Conservation (phyloP, 805 yeast species). For the Priceomyces fermenticarens region DNA sequence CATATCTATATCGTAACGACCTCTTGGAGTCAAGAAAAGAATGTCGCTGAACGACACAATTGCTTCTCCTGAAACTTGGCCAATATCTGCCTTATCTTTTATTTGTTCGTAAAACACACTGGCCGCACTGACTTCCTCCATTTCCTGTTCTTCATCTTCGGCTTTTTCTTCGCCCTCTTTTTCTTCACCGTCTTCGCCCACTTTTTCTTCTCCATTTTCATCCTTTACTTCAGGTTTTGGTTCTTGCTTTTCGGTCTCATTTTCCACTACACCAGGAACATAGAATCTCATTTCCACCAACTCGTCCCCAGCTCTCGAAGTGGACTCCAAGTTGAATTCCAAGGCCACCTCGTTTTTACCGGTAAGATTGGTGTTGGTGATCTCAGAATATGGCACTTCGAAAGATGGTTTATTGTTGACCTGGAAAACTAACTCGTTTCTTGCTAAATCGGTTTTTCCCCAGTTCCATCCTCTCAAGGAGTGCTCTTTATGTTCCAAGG, state of each 20-base stretch:
- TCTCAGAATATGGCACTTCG: constrained; percentile 80
- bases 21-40: constrained; percentile 94
- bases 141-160: constrained; percentile 36
- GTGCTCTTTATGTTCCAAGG: constrained; percentile 83
- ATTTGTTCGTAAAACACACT: constrained; percentile 84
- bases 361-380: constrained; percentile 82
- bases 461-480: constrained; percentile 98
- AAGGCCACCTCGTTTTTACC: constrained; percentile 93
- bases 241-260: constrained; percentile 26
- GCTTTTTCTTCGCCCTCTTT: constrained; percentile 26
- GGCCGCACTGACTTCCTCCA: constrained; percentile 65
- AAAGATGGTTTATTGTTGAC: constrained; percentile 87
- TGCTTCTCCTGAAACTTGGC: constrained; percentile 91
- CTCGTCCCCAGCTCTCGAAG: constrained; percentile 85
- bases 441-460: constrained; percentile 92
- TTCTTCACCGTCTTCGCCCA: constrained; percentile 19
- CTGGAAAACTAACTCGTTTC: constrained; percentile 84
- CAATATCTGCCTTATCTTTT: constrained; percentile 90
- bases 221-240: constrained; percentile 12
- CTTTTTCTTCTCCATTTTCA: constrained; percentile 19
- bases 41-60: constrained; percentile 90
- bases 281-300: constrained; percentile 91
- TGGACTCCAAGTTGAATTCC: constrained; percentile 67
- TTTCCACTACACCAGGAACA: constrained; percentile 80
- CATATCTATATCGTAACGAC: constrained; percentile 96